Percentiles rank a stretch among this genome's conserved stretches.
phyloP scores from a whole-genome alignment of 2,329 filamentous ascomycete genomes.

The Colletotrichum shisoi region DNA sequence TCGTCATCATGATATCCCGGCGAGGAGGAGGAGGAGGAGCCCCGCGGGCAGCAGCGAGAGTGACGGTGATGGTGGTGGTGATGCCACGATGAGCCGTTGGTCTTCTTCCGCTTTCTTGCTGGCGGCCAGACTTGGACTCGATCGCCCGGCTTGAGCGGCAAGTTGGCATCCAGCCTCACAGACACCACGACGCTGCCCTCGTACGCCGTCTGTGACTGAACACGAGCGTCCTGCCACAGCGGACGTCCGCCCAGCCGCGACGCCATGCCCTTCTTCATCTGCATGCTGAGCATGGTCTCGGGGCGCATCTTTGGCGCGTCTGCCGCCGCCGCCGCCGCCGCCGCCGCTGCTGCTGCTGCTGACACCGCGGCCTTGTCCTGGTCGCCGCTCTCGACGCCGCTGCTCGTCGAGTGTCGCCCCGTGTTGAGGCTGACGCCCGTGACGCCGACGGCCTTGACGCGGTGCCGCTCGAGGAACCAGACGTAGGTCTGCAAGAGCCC shows the following conservation, averaged over 20 bases:
- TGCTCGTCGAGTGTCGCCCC: constrained; percentile 33
- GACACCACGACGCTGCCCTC: constrained; percentile 17
- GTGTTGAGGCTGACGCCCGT: constrained; percentile 30
- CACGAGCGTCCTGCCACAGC: constrained; percentile 29
- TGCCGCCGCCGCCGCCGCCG: too few relatives aligned
- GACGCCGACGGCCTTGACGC: constrained; percentile 35
- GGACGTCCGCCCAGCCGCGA: constrained; percentile 31
- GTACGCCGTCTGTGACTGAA: constrained; percentile 25
- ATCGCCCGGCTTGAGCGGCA: constrained; percentile 34
- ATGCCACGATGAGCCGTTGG: background rate
- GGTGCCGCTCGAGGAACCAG: constrained; percentile 35
- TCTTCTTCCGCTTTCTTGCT: constrained; percentile 18
- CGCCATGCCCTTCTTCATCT: constrained; percentile 35
- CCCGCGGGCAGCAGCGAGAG: background rate
- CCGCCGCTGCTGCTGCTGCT: background rate
- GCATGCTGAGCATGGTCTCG: constrained; percentile 37
- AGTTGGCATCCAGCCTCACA: constrained; percentile 16
- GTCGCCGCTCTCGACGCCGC: constrained; percentile 33
- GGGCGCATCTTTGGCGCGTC: constrained; percentile 16
- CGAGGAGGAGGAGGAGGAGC: background rate
- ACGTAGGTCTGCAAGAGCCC: constrained; percentile 33
- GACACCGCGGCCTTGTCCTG: constrained; percentile 3
- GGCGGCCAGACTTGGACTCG: constrained; percentile 34
- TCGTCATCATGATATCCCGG: constrained; percentile 2
- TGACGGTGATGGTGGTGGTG: background rate